These are phyloP conservation scores for Stachybotrys echinatus DNA, from an alignment of 2,329 filamentous ascomycete genomes.

Conservation along the genomic window DNA sequence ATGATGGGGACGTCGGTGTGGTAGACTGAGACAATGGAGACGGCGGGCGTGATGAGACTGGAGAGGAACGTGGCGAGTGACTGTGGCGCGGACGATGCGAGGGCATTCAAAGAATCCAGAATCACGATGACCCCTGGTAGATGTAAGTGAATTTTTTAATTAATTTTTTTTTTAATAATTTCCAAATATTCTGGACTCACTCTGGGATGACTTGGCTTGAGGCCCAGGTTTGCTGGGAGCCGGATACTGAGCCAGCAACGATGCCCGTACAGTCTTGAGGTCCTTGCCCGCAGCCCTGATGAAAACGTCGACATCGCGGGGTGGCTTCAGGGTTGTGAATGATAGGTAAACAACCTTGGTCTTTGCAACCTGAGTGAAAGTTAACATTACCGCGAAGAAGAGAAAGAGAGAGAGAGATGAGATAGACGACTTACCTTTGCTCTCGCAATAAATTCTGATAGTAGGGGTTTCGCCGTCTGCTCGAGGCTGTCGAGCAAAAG, in stretches of 20 bases:
- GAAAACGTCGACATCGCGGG: constrained; percentile 61
- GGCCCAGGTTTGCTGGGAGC: constrained; percentile 26
- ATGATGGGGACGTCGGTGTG: constrained; percentile 71
- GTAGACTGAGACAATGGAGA: constrained; percentile 74
- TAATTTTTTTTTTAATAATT: too few relatives aligned
- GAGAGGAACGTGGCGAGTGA: constrained; percentile 65
- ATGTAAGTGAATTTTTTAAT: constrained; percentile 10
- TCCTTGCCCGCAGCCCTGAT: constrained; percentile 58
- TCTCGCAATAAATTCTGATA: constrained; percentile 69
- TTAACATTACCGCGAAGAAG: not conserved
- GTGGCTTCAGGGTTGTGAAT: constrained; percentile 66
- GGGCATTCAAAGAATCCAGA: constrained; percentile 71
- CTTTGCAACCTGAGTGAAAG: constrained; percentile 46
- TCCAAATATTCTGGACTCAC: constrained; percentile 26
- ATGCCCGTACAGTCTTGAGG: constrained; percentile 50
- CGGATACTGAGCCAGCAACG: constrained; percentile 51
- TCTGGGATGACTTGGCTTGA: constrained; percentile 31
- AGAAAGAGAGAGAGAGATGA: not conserved
- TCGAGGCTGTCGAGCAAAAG: constrained; percentile 80
- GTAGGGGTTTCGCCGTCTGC: constrained; percentile 66
- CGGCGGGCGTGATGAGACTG: constrained; percentile 57
- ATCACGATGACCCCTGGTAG: constrained; percentile 66
- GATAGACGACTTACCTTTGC: constrained; percentile 53
- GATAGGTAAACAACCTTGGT: constrained; percentile 71
- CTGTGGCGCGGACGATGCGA: constrained; percentile 49